These are phyloP conservation scores for Aciculosporium take DNA, from an alignment of 2,329 filamentous ascomycete species.

Conservation along the genomic window DNA sequence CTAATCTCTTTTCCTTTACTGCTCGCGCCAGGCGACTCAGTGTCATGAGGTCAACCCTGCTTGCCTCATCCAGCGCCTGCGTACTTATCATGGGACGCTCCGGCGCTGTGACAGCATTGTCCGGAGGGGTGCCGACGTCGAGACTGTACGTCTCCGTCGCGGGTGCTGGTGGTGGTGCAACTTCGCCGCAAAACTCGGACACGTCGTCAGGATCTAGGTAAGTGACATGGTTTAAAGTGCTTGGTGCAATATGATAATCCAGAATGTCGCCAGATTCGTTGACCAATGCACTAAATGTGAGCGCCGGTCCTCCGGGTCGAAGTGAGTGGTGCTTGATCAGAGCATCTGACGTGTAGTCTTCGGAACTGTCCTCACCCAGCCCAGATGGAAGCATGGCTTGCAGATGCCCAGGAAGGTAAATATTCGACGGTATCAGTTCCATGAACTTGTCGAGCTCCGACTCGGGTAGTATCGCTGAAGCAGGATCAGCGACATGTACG, in stretches of 20 bases:
- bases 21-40: conserved; percentile 34
- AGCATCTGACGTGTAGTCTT: conserved; percentile 20
- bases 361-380: conserved; percentile 15
- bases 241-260: conserved; percentile 39
- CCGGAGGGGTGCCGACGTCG: conserved; percentile 15
- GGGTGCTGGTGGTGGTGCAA: conserved; percentile 8
- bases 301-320: conserved; percentile 31
- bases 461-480: conserved; percentile 49
- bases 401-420: conserved; percentile 44
- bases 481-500: conserved; percentile 65
- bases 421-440: conserved; percentile 42
- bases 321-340: conserved; percentile 41
- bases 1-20: conserved; percentile 27
- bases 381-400: conserved; percentile 41
- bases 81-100: conserved; percentile 29
- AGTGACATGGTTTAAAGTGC: conserved; percentile 37
- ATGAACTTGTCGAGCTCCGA: conserved; percentile 46
- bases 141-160: conserved; percentile 13
- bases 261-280: conserved; percentile 37
- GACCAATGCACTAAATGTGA: conserved; percentile 49
- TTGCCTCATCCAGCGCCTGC: conserved; percentile 25
- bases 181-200: conserved; percentile 27
- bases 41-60: conserved; percentile 31
- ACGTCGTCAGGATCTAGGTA: conserved; percentile 42
- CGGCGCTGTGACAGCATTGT: conserved; percentile 9